These are phyloP conservation scores for Fraxinus latifolia DNA, from an alignment of 305 asterid species.

Conservation along the genomic window DNA sequence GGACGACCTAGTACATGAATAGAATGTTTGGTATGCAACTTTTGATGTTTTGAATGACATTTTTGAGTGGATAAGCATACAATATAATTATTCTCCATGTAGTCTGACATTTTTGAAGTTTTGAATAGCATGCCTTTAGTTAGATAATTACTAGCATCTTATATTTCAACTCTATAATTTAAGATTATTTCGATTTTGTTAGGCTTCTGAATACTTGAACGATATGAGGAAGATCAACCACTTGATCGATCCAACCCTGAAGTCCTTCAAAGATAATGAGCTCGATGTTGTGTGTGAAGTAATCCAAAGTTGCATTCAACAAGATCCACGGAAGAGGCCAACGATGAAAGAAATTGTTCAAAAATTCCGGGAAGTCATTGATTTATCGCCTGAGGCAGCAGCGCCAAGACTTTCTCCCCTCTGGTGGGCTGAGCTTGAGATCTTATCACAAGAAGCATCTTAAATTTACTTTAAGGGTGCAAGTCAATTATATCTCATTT, in stretches of 20 bases:
- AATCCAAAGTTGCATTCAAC: conserved; percentile 57
- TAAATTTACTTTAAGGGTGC: conserved; percentile 31
- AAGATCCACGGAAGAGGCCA: conserved; percentile 61
- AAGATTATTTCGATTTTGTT: neutral
- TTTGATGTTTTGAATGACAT: neutral
- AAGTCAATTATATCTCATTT: conserved; percentile 18
- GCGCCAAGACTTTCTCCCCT: conserved; percentile 87
- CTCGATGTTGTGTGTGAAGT: conserved; percentile 61
- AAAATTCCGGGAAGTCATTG: conserved; percentile 51
- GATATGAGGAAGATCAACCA: conserved; percentile 33
- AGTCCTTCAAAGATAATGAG: conserved; percentile 59
- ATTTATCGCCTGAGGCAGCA: conserved; percentile 80
- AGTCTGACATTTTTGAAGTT: neutral
- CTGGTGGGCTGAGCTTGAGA: conserved; percentile 99
- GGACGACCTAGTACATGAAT: neutral
- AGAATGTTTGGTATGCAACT: neutral
- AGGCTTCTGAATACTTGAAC: conserved; percentile 58
- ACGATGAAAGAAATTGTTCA: conserved; percentile 55
- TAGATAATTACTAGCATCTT: neutral
- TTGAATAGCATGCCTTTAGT: neutral
- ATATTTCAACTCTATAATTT: neutral
- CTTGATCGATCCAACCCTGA: conserved; percentile 62
- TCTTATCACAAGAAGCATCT: conserved; percentile 78
- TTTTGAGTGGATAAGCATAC: neutral
- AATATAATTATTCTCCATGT: neutral